Evolutionary conservation across 192 early-diverging fungal species (phyloP).

Genomic region (Coemansia aciculifera): DNA sequence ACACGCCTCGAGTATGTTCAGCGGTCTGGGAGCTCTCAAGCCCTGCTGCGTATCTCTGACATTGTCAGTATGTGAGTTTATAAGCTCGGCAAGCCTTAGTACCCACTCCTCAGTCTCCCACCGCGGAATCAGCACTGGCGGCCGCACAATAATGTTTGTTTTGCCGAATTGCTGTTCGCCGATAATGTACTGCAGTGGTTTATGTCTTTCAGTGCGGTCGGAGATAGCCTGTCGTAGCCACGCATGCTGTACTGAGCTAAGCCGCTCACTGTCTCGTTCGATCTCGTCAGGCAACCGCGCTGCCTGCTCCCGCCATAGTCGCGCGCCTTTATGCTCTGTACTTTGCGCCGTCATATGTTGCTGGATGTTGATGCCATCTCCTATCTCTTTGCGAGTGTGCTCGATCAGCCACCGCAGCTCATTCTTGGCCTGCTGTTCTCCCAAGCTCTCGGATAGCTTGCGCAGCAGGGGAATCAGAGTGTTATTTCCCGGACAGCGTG

Average conservation of each 20-base stretch:
- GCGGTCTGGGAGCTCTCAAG: slow-evolving; percentile 6
- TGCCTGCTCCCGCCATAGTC: slow-evolving; percentile 47
- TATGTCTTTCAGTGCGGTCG: slow-evolving; percentile 63
- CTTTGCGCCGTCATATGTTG: background rate
- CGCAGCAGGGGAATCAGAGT: slow-evolving; percentile 35
- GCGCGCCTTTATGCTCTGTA: slow-evolving; percentile 4
- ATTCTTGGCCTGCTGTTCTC: slow-evolving; percentile 40
- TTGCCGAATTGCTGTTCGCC: slow-evolving; percentile 84
- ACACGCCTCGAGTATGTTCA: slow-evolving; percentile 83
- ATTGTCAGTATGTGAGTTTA: slow-evolving; percentile 28
- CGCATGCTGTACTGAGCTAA: slow-evolving; percentile 43
- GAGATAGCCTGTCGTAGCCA: slow-evolving; percentile 58
- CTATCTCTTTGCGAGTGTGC: slow-evolving; percentile 26
- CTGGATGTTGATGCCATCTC: slow-evolving; percentile 7
- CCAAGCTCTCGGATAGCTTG: slow-evolving; percentile 32
- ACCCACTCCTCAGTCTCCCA: slow-evolving; percentile 97
- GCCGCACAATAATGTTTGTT: slow-evolving; percentile 66
- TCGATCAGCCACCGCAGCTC: slow-evolving; percentile 46
- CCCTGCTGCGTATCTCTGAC: background rate
- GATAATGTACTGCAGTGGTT: slow-evolving; percentile 93
- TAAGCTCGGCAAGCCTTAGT: slow-evolving; percentile 54
- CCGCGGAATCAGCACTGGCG: slow-evolving; percentile 84
- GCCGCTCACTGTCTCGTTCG: slow-evolving; percentile 19
- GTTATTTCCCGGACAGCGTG: slow-evolving; percentile 42
- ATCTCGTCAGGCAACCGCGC: slow-evolving; percentile 26